These are phyloP conservation scores for Manihot esculenta DNA, from an alignment of 441 rosid genomes.

Conservation along the genomic window DNA sequence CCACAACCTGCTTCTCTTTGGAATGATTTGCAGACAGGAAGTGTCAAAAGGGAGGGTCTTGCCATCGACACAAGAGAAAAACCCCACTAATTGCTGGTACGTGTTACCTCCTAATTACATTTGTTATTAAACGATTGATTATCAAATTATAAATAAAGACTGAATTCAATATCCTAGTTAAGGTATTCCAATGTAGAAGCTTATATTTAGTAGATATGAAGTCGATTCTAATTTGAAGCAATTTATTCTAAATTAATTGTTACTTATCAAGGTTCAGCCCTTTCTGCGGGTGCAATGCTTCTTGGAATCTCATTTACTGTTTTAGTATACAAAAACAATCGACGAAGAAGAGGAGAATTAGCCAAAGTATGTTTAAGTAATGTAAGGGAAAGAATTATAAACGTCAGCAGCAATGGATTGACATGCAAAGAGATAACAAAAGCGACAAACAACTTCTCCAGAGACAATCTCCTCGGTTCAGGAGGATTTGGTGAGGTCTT, in stretches of 20 bases:
- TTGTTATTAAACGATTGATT: neutral
- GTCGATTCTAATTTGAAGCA: too few relatives aligned
- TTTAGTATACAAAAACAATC: constrained; percentile 28
- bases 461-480: constrained; percentile 38
- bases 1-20: neutral
- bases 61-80: constrained; percentile 38
- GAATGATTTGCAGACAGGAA: constrained; percentile 30
- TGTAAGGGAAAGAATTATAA: constrained; percentile 38
- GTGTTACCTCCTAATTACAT: neutral
- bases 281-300: constrained; percentile 29
- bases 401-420: constrained; percentile 36
- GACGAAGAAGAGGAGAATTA: neutral
- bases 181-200: too few relatives aligned
- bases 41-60: constrained; percentile 37
- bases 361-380: constrained; percentile 17
- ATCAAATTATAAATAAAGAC: neutral
- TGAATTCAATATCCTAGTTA: too few relatives aligned
- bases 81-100: constrained; percentile 42
- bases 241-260: too few relatives aligned
- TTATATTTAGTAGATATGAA: too few relatives aligned
- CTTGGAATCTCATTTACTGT: constrained; percentile 16
- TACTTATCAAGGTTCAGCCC: constrained; percentile 33
- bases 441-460: constrained; percentile 45
- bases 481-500: constrained; percentile 56
- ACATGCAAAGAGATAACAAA: constrained; percentile 39